Percentiles rank a stretch among this genome's conserved stretches.
These are phyloP conservation scores for Thyridium curvatum DNA, from an alignment of 2,329 filamentous ascomycete genomes.

Conservation along the genomic window DNA sequence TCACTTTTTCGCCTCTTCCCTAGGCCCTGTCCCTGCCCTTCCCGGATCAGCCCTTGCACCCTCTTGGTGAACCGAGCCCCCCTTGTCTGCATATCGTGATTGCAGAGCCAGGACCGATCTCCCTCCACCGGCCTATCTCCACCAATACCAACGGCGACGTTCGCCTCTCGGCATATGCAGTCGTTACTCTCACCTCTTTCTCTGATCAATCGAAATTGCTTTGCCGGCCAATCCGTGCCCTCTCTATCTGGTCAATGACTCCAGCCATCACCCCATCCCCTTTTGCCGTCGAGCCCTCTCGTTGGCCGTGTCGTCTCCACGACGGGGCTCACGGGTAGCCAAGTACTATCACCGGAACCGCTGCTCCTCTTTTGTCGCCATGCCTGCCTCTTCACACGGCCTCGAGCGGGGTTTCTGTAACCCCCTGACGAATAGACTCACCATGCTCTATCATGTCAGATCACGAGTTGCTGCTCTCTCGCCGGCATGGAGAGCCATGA, in stretches of 20 bases:
- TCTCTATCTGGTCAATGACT: constrained; percentile 16
- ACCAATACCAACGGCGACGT: constrained; percentile 25
- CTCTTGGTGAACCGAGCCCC: constrained; percentile 7
- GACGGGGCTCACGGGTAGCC: constrained; percentile 9
- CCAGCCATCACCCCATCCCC: constrained; percentile 23
- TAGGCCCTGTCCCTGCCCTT: constrained; percentile 4
- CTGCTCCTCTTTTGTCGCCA: constrained; percentile 19
- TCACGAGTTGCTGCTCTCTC: constrained; percentile 23
- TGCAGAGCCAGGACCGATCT: constrained; percentile 8
- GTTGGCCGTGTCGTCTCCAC: constrained; percentile 14
- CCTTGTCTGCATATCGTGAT: too few relatives aligned
- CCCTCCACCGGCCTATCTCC: constrained; percentile 19
- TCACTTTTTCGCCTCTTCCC: constrained; percentile 11
- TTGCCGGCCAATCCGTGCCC: constrained; percentile 18
- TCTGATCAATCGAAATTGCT: constrained; percentile 26
- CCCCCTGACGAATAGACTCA: constrained; percentile 35
- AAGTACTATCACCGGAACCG: constrained; percentile 2
- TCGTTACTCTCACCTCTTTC: constrained; percentile 16
- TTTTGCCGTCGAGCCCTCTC: constrained; percentile 15
- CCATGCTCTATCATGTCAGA: constrained; percentile 33
- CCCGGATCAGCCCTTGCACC: constrained; percentile 3
- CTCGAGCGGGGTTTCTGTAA: constrained; percentile 32
- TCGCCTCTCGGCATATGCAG: constrained; percentile 34
- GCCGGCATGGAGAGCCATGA: constrained; percentile 25
- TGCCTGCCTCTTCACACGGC: constrained; percentile 15